phyloP scores from a whole-genome alignment of 2,329 filamentous ascomycete genomes.

The Botrytis elliptica region DNA sequence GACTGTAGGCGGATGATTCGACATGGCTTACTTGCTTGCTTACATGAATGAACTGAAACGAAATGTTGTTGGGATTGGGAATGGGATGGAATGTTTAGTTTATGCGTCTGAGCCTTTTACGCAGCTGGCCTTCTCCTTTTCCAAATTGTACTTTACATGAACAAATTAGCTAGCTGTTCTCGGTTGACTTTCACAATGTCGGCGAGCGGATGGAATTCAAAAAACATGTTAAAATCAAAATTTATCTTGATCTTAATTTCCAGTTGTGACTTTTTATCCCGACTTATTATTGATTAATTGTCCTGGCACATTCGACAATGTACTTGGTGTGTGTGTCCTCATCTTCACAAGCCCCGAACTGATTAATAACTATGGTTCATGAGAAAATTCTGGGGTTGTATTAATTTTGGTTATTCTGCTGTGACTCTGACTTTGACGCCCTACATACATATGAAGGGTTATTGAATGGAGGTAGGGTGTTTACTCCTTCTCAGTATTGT shows the following conservation, averaged over 20 bases:
- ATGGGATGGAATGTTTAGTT: background rate
- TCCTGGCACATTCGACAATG: background rate
- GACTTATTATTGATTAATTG: too few species aligned
- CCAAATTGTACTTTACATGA: conserved; percentile 12
- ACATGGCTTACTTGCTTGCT: background rate
- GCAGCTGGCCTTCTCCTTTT: conserved; percentile 11
- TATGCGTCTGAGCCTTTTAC: conserved; percentile 8
- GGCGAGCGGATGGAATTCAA: background rate
- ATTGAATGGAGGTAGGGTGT: background rate
- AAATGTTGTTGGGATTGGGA: background rate
- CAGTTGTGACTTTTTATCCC: background rate
- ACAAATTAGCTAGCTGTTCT: conserved; percentile 2
- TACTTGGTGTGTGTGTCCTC: background rate
- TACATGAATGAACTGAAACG: conserved; percentile 5
- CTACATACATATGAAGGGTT: background rate
- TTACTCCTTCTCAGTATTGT: background rate
- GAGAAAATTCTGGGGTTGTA: background rate
- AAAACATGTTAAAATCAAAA: background rate
- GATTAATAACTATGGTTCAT: background rate
- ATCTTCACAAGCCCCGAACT: background rate
- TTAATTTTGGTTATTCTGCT: background rate
- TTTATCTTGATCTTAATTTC: background rate
- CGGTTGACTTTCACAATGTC: background rate
- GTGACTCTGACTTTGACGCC: background rate
- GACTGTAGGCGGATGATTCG: background rate